Conservation (phyloP, 805 yeast genomes). For the Myxozyma neotropica region DNA sequence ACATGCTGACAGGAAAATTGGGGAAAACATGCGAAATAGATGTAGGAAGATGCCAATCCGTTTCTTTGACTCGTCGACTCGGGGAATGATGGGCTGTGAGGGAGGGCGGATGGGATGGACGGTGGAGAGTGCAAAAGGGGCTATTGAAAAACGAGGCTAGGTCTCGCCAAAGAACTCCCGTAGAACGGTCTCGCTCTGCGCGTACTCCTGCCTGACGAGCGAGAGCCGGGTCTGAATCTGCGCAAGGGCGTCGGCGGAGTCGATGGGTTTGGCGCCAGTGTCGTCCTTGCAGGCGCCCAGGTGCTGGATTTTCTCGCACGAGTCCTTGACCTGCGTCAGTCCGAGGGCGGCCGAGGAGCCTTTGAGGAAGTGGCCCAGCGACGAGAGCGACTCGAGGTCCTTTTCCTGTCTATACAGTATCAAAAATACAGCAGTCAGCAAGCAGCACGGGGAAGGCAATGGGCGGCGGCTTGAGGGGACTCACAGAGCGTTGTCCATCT, state of each 20-base stretch:
- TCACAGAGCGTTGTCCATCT: constrained; percentile 62
- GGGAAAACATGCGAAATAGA: no score
- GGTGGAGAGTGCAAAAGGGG: no score
- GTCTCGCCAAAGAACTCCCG: constrained; percentile 37
- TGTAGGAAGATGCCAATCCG: no score
- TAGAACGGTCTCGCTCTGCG: constrained; percentile 41
- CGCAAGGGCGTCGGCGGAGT: constrained; percentile 42
- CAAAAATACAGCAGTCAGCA: no score
- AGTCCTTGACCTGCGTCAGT: constrained; percentile 72
- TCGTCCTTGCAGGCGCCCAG: constrained; percentile 60
- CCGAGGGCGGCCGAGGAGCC: constrained; percentile 97
- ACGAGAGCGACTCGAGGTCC: constrained; percentile 61
- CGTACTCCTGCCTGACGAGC: constrained; percentile 43
- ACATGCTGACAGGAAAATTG: no score
- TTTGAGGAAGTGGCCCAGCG: constrained; percentile 87
- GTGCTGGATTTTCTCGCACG: constrained; percentile 93
- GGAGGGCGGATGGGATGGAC: no score
- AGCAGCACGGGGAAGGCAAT: no score
- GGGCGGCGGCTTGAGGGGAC: no score
- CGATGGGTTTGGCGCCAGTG: constrained; percentile 42
- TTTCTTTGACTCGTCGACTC: no score
- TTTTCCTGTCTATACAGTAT: constrained; percentile 31
- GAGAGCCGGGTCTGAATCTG: constrained; percentile 37
- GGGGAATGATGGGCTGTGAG: no score
- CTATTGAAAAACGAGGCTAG: no score